Evolutionary conservation across 176 grass and related monocot genomes (phyloP).

Genomic region (Miscanthus lutarioriparius): DNA sequence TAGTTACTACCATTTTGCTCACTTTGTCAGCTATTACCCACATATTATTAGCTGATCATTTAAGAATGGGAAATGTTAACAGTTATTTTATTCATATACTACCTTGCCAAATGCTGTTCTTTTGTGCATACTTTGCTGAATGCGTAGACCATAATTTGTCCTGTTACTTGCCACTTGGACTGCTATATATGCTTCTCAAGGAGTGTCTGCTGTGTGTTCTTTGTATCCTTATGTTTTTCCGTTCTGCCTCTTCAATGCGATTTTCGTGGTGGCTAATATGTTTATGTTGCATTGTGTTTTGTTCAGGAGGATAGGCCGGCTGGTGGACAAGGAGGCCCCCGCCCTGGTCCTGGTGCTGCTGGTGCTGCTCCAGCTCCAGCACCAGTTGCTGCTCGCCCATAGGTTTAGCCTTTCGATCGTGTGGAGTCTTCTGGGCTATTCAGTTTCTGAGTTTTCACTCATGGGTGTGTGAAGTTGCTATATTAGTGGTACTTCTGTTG

Average conservation of each 20-base stretch:
- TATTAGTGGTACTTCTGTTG: neutral
- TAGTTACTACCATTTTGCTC: conserved; percentile 21
- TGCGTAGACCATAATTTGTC: neutral
- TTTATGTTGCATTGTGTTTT: neutral
- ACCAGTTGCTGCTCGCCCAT: conserved; percentile 40
- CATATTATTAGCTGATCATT: conserved; percentile 42
- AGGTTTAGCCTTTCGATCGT: neutral
- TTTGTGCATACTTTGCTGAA: neutral
- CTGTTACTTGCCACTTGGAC: neutral
- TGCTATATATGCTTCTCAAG: neutral
- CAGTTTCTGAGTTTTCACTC: neutral
- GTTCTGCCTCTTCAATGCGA: neutral
- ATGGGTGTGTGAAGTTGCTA: neutral
- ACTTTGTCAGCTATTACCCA: conserved; percentile 48
- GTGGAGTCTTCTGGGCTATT: neutral
- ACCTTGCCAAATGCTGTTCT: neutral
- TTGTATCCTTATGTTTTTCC: neutral
- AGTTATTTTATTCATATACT: neutral
- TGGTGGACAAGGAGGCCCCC: conserved; percentile 40
- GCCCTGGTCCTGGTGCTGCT: conserved; percentile 38
- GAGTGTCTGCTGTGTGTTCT: neutral
- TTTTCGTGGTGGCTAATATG: neutral
- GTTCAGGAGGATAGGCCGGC: conserved; percentile 40
- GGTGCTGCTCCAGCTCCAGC: conserved; percentile 15
- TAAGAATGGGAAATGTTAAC: conserved; percentile 37